A percentile compares a stretch with the other conserved stretches of the same genome.
These are phyloP conservation scores for Aspergillus felis DNA, from an alignment of 2,329 filamentous ascomycete genomes.

Conservation along the genomic window DNA sequence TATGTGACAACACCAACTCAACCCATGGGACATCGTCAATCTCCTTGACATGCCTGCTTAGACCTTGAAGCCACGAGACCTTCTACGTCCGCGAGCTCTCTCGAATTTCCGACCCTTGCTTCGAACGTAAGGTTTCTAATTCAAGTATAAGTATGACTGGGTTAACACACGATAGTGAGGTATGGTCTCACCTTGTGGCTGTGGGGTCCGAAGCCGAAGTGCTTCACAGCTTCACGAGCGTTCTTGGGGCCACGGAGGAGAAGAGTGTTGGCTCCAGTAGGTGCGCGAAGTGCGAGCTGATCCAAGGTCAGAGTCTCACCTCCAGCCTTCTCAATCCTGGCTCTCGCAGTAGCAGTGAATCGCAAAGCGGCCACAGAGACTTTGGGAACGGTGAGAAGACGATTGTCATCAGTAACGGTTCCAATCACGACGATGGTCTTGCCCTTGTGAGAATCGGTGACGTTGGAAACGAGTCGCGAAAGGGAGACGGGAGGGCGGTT, in stretches of 20 bases:
- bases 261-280: constrained; percentile 94
- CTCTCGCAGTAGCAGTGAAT: constrained; percentile 94
- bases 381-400: constrained; percentile 85
- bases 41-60: constrained; percentile 50
- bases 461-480: constrained; percentile 74
- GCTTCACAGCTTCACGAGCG: constrained; percentile 94
- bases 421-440: constrained; percentile 94
- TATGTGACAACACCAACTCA: constrained; percentile 16
- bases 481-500: constrained; percentile 95
- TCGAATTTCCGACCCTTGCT: constrained; percentile 99
- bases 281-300: constrained; percentile 91
- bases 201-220: constrained; percentile 98
- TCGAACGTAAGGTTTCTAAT: constrained; percentile 87
- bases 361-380: constrained; percentile 88
- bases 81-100: constrained; percentile 96
- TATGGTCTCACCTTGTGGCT: constrained; percentile 74
- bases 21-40: constrained; percentile 3
- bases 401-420: constrained; percentile 97
- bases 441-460: constrained; percentile 54
- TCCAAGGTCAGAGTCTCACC: constrained; percentile 95
- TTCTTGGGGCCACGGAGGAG: constrained; percentile 98
- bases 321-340: constrained; percentile 87
- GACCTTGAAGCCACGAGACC: constrained; percentile 99
- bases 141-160: not conserved
- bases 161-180: constrained; percentile 13